These are phyloP conservation scores for Phanerochaete sordida DNA, from an alignment of 768 basidiomycete species.

Conservation along the genomic window DNA sequence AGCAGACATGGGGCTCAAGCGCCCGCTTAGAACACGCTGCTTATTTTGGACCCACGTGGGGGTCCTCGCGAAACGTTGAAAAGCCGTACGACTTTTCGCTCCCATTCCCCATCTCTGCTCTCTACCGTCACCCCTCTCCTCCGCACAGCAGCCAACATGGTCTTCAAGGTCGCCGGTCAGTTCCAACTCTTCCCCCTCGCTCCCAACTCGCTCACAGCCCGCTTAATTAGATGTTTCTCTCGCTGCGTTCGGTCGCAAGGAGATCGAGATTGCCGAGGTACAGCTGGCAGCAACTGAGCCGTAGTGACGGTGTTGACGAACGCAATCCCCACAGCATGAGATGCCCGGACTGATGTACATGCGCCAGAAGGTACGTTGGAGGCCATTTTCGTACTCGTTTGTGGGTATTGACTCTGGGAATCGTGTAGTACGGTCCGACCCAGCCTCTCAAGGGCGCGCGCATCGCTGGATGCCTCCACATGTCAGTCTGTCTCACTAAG, in stretches of 20 bases:
- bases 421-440: slow-evolving; percentile 61
- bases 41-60: slow-evolving; percentile 12
- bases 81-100: slow-evolving; percentile 17
- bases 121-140: slow-evolving; percentile 23
- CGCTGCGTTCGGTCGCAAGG: slow-evolving; percentile 99
- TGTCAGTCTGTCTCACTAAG: slow-evolving; percentile 46
- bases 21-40: slow-evolving; percentile 4
- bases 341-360: slow-evolving; percentile 97
- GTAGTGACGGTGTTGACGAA: slow-evolving; percentile 3
- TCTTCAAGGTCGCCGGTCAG: slow-evolving; percentile 88
- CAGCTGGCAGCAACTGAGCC: slow-evolving; percentile 15
- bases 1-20: slow-evolving; percentile 11
- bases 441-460: slow-evolving; percentile 93
- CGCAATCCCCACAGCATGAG: slow-evolving; percentile 56
- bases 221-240: slow-evolving; percentile 76
- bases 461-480: slow-evolving; percentile 97
- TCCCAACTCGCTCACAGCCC: background rate
- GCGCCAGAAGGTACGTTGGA: slow-evolving; percentile 67
- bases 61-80: slow-evolving; percentile 18
- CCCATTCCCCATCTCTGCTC: slow-evolving; percentile 17
- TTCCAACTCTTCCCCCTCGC: background rate
- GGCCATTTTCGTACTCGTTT: background rate
- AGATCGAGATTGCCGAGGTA: slow-evolving; percentile 99
- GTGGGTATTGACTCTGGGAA: slow-evolving; percentile 6
- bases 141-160: slow-evolving; percentile 45